A percentile compares a stretch with the other conserved stretches of the same genome.
Conservation (phyloP, 1,284 basidiomycete species). For the Wolfiporia cocos region DNA sequence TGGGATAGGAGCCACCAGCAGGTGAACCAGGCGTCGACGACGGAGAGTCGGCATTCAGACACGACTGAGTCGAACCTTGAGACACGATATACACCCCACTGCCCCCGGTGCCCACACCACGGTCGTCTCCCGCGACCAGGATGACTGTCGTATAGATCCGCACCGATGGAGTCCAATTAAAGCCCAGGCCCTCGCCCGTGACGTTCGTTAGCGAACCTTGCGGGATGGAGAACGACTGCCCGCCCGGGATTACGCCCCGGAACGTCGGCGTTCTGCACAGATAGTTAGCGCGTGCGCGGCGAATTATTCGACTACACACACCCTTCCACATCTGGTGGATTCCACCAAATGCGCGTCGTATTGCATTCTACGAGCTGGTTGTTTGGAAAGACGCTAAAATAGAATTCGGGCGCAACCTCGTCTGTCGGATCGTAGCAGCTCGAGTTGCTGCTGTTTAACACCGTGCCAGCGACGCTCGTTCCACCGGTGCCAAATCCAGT, state of each 20-base stretch:
- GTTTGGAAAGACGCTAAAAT: slow-evolving; percentile 52
- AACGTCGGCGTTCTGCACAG: slow-evolving; percentile 47
- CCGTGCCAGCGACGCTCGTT: slow-evolving; percentile 58
- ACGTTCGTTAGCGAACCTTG: slow-evolving; percentile 36
- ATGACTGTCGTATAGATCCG: slow-evolving; percentile 58
- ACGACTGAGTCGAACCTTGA: slow-evolving; percentile 41
- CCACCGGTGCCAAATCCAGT: slow-evolving; percentile 69
- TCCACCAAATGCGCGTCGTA: slow-evolving; percentile 59
- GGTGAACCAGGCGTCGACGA: slow-evolving; percentile 70
- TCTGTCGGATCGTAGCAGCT: slow-evolving; percentile 55
- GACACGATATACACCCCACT: slow-evolving; percentile 51
- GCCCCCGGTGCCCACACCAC: slow-evolving; percentile 64
- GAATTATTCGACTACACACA: slow-evolving; percentile 23
- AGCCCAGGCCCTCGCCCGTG: slow-evolving; percentile 46
- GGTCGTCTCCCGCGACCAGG: slow-evolving; percentile 57
- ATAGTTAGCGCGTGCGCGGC: slow-evolving; percentile 2
- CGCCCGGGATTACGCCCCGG: slow-evolving; percentile 72
- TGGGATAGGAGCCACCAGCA: slow-evolving; percentile 71
- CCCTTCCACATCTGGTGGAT: slow-evolving; percentile 46
- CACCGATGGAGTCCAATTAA: slow-evolving; percentile 61
- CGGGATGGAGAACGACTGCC: slow-evolving; percentile 64
- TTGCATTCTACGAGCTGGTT: slow-evolving; percentile 60
- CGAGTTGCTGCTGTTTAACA: slow-evolving; percentile 42
- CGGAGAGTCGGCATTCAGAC: slow-evolving; percentile 54
- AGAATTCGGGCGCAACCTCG: slow-evolving; percentile 47